Percentiles rank a stretch among this genome's conserved stretches.
Conservation (phyloP, 495 filamentous ascomycete genomes). For the Penicillium parvum region DNA sequence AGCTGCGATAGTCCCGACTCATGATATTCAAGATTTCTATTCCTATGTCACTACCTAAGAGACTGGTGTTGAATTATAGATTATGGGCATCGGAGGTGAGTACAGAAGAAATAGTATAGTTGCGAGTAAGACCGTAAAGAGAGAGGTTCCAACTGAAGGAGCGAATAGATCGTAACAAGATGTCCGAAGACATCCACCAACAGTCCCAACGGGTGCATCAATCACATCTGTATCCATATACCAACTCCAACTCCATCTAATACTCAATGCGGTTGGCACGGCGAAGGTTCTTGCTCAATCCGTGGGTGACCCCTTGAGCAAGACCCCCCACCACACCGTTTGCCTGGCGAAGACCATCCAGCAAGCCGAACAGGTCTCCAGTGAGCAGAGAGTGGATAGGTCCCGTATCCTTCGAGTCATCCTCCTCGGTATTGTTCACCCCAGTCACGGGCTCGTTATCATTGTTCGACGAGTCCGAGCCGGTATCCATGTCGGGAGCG, state of each 20-base stretch:
- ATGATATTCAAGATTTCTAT: no score
- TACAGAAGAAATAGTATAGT: slow-evolving; percentile 3
- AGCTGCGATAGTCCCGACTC: no score
- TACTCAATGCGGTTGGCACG: slow-evolving; percentile 12
- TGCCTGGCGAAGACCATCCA: slow-evolving; percentile 16
- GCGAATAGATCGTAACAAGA: neutral
- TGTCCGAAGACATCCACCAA: neutral
- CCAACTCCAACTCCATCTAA: neutral
- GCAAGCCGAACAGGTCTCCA: slow-evolving; percentile 17
- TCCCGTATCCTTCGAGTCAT: neutral
- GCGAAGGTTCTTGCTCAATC: slow-evolving; percentile 12
- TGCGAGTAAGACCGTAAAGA: neutral
- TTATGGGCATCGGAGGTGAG: slow-evolving; percentile 17
- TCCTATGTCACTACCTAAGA: no score
- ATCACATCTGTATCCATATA: no score
- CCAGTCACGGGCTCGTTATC: neutral
- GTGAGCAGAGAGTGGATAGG: slow-evolving; percentile 3
- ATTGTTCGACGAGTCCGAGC: neutral
- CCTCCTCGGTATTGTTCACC: neutral
- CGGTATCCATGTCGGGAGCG: neutral
- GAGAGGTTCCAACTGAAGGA: neutral
- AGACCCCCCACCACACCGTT: slow-evolving; percentile 5
- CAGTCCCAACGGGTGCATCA: neutral
- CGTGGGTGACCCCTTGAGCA: no score
- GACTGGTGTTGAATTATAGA: slow-evolving; percentile 17